Conservation (phyloP, 495 filamentous ascomycete species). For the Daldinia concentrica region DNA sequence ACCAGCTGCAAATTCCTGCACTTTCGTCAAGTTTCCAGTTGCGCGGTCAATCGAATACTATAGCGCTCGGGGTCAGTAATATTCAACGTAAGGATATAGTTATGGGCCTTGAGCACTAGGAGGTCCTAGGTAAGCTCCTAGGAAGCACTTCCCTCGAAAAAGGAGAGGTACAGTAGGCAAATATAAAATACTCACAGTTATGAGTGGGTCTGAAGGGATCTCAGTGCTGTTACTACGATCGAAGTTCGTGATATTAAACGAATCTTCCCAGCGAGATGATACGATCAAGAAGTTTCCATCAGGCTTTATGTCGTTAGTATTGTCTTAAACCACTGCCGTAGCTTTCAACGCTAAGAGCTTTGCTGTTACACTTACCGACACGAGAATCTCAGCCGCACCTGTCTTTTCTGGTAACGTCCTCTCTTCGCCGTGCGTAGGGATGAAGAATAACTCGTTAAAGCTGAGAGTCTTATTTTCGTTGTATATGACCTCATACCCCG, state of each 20-base stretch:
- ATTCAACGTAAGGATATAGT: neutral
- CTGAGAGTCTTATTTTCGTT: slow-evolving; percentile 52
- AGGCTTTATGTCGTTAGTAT: slow-evolving; percentile 51
- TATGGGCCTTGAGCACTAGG: neutral
- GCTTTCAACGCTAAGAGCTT: neutral
- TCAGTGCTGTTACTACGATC: slow-evolving; percentile 53
- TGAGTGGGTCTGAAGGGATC: slow-evolving; percentile 57
- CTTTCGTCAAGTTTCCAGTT: slow-evolving; percentile 61
- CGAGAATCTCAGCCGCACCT: slow-evolving; percentile 65
- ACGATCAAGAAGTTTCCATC: slow-evolving; percentile 68
- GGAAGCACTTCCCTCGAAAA: neutral
- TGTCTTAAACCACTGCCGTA: neutral
- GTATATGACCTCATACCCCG: slow-evolving; percentile 68
- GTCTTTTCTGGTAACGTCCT: slow-evolving; percentile 49
- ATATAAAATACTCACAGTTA: slow-evolving; percentile 40
- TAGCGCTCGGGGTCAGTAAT: slow-evolving; percentile 29
- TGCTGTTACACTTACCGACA: slow-evolving; percentile 61
- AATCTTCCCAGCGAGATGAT: slow-evolving; percentile 68
- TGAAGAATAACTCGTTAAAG: slow-evolving; percentile 56
- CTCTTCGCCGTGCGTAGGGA: slow-evolving; percentile 57
- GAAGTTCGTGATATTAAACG: slow-evolving; percentile 58
- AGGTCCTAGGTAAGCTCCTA: neutral
- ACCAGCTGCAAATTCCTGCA: slow-evolving; percentile 63
- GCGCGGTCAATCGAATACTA: slow-evolving; percentile 55
- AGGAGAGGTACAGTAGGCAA: neutral